Conservation (phyloP, 176 grass and related monocot genomes). For the Triticum monococcum region DNA sequence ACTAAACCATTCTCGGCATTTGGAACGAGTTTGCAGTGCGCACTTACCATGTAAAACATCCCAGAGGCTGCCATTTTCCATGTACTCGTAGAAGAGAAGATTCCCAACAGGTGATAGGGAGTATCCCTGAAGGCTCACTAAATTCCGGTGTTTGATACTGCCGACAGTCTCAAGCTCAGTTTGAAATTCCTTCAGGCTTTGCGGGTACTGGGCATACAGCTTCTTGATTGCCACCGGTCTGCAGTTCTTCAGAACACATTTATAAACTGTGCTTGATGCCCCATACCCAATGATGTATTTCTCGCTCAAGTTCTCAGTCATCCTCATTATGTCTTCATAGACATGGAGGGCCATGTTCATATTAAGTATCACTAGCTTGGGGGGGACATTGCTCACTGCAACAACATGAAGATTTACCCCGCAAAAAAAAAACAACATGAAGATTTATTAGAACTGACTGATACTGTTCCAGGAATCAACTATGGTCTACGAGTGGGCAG, state of each 20-base stretch:
- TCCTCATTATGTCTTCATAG: constrained; percentile 98
- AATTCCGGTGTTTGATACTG: constrained; percentile 95
- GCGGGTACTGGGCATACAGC: constrained; percentile 72
- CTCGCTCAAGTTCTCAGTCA: constrained; percentile 96
- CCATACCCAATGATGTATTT: constrained; percentile 99
- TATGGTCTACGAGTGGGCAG: not conserved
- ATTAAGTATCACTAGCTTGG: constrained; percentile 99
- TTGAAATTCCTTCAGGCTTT: constrained; percentile 89
- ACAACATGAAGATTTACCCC: constrained; percentile 22
- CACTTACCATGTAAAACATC: constrained; percentile 94
- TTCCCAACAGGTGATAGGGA: constrained; percentile 84
- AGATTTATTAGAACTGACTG: constrained; percentile 20
- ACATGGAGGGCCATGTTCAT: constrained; percentile 99
- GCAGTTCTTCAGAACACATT: constrained; percentile 93
- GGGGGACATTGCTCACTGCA: constrained; percentile 64
- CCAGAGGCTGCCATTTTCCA: constrained; percentile 98
- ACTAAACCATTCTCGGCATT: constrained; percentile 7
- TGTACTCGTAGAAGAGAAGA: constrained; percentile 96
- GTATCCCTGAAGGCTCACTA: constrained; percentile 94
- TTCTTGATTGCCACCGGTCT: constrained; percentile 93
- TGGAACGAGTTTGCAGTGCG: not conserved
- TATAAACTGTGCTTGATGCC: constrained; percentile 96
- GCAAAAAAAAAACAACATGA: constrained; percentile 23
- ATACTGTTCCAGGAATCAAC: constrained; percentile 15
- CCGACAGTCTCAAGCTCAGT: constrained; percentile 92